Evolutionary conservation across 2,329 filamentous ascomycete species (phyloP).

Genomic region (Exophiala xenobiotica): DNA sequence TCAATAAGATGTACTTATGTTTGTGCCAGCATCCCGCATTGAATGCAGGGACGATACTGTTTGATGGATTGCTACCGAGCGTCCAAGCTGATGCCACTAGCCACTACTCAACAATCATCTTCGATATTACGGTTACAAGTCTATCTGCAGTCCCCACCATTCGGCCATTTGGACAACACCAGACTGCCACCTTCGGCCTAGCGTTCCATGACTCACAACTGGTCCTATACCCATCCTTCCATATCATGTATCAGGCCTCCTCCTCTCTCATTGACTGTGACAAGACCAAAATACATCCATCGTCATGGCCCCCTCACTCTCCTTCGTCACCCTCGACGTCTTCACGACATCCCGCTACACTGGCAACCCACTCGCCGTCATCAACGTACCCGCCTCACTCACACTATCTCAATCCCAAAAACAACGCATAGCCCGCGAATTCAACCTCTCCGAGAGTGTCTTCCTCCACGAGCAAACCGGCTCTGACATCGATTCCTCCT

Average conservation of each 20-base stretch:
- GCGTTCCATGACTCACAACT: not conserved
- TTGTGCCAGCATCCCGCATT: no score
- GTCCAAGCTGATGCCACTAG: no score
- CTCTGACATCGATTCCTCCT: constrained; percentile 21
- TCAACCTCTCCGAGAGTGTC: constrained; percentile 59
- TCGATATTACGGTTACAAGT: no score
- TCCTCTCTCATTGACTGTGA: not conserved
- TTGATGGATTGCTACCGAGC: no score
- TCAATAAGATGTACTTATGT: no score
- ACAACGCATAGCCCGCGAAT: constrained; percentile 56
- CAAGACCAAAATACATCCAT: not conserved
- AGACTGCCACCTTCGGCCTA: not conserved
- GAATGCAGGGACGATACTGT: no score
- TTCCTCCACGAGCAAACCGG: constrained; percentile 48
- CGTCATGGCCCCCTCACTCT: constrained; percentile 23
- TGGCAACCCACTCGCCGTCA: constrained; percentile 59
- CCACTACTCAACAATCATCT: no score
- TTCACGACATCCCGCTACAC: constrained; percentile 43
- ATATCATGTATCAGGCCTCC: not conserved
- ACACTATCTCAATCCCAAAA: constrained; percentile 48
- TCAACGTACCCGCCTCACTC: constrained; percentile 44
- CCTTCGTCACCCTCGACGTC: constrained; percentile 43
- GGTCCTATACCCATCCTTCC: no score
- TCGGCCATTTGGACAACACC: no score
- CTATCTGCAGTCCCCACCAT: no score